Evolutionary conservation across 1,139 yeast genomes (phyloP), one percentile per base, ranked within the genome.

Genomic region (Suhomyces guaymorum): DNA sequence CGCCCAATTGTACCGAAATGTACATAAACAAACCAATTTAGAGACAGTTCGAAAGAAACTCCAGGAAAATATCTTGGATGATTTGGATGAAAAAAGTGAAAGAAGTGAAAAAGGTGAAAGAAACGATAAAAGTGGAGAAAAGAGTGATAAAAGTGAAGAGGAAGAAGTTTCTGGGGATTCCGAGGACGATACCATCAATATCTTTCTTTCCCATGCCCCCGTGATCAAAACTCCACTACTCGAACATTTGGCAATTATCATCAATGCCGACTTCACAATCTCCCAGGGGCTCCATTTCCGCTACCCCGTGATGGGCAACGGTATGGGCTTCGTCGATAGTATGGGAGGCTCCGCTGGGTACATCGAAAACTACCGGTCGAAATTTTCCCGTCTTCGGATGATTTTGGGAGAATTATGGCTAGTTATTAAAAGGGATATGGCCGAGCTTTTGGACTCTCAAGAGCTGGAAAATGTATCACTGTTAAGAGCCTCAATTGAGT

Each of bases 241-340:
- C 30, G 83, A 82, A 38, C 89, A 82, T 54, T 58, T 85, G 42
- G 80, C 89, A 13, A 73, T 82, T 32, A 66, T 79, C 17, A 70
- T 84, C 39, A 77, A 82, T 45, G 82, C 87, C 39, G 90, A 84
- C 54, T 82, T 80, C 52, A 81, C 90, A 1, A 57, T 85, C 3
- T 76, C 85, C 7, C 83, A 84, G 43, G 85, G 89, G 1, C 55
- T 84, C 27, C 92, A 84, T 51, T 82, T 82, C 58, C 66, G 83
- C 38, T 82, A 82, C 52, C 83, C 86, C 2, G 75, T 86, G 1
- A 75, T 84, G 48, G 84, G 80, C 48, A 83, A 82, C 54, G 89
- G 82, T 44, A 70, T 78, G 59, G 76, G 85, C 28, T 80, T 46
- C 70, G 82, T 56, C 70, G 88, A 42, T 70, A 59, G 63, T 32